Percentiles rank a stretch among this genome's conserved stretches.
These are phyloP conservation scores for Quercus phellos DNA, from an alignment of 331 rosid genomes.

Conservation along the genomic window DNA sequence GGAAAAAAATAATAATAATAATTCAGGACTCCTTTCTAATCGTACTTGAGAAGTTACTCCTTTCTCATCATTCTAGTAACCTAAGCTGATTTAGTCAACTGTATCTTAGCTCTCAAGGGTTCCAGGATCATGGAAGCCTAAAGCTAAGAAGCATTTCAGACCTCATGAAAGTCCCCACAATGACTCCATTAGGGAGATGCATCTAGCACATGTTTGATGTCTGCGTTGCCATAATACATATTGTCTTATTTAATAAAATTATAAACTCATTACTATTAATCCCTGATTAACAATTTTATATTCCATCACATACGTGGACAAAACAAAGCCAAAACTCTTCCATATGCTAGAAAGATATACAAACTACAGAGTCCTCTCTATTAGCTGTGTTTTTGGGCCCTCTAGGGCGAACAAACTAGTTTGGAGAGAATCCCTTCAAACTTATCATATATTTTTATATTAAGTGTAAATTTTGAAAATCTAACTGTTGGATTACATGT, in stretches of 20 bases:
- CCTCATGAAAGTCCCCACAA: background rate
- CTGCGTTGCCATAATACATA: background rate
- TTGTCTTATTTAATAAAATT: background rate
- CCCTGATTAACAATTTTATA: background rate
- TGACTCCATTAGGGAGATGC: background rate
- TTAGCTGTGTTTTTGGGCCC: no score
- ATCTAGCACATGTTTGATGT: background rate
- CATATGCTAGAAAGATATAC: background rate
- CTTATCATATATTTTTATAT: no score
- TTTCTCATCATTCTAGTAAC: background rate
- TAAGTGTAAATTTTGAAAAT: no score
- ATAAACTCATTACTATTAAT: background rate
- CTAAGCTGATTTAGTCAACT: background rate
- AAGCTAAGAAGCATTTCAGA: background rate
- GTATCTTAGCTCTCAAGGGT: background rate
- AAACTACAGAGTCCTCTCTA: no score
- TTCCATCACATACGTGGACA: background rate
- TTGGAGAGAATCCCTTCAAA: no score
- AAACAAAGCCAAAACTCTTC: background rate
- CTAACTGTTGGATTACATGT: no score
- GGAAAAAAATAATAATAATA: background rate
- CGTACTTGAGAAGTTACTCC: background rate
- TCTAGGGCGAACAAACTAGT: no score
- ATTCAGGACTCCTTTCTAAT: background rate
- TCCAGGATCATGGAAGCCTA: background rate